Conservation (phyloP, 1,139 yeast genomes). For the Diutina pseudorugosa region DNA sequence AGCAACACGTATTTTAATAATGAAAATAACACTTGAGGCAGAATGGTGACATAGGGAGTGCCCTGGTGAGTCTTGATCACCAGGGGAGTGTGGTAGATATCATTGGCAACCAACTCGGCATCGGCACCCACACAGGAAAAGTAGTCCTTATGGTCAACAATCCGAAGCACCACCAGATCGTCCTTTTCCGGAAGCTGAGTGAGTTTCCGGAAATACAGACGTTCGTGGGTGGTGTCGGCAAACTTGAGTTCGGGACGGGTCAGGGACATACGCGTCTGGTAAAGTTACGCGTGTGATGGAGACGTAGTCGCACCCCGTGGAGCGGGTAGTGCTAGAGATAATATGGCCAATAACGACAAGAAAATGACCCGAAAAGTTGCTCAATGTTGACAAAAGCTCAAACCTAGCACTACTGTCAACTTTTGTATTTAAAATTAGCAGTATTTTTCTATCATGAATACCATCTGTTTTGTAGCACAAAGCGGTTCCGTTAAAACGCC, state of each 20-base stretch:
- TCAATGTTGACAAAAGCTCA: no score
- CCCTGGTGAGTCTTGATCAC: conserved; percentile 47
- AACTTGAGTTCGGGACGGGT: conserved; percentile 66
- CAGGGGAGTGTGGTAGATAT: conserved; percentile 69
- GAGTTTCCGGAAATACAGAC: conserved; percentile 50
- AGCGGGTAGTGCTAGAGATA: no score
- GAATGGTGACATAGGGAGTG: conserved; percentile 54
- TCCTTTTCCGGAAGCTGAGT: conserved; percentile 38
- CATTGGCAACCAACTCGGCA: conserved; percentile 73
- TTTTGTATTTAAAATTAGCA: no score
- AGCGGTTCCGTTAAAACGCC: not conserved
- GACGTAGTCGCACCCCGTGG: not conserved
- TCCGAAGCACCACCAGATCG: conserved; percentile 34
- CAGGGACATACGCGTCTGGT: conserved; percentile 31
- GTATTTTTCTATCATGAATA: no score
- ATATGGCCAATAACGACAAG: no score
- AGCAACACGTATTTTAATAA: conserved; percentile 57
- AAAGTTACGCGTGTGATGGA: not conserved
- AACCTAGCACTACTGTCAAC: no score
- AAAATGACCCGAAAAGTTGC: no score
- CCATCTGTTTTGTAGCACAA: not conserved
- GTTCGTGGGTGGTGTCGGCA: conserved; percentile 50
- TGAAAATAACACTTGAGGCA: conserved; percentile 55
- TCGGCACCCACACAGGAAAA: conserved; percentile 69
- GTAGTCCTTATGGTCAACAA: conserved; percentile 68